Conservation (phyloP, 192 early-diverging fungal genomes). For the Coemansia sp. region DNA sequence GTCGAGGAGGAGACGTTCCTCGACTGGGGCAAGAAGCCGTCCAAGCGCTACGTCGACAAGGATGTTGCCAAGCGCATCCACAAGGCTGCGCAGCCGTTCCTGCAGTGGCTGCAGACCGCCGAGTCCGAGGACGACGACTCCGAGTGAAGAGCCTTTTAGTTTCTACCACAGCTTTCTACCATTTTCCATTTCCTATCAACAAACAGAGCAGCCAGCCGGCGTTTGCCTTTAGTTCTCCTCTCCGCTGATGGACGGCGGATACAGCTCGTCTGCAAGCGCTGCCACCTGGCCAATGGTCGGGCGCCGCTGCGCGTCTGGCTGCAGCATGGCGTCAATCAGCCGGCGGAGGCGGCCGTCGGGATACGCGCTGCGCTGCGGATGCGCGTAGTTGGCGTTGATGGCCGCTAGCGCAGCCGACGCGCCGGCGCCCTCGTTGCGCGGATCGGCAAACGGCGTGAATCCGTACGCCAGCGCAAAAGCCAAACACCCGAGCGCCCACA, state of each 20-base stretch:
- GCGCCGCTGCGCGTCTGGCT: slow-evolving; percentile 58
- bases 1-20: slow-evolving; percentile 88
- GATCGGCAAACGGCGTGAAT: slow-evolving; percentile 70
- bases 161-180: neutral
- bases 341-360: slow-evolving; percentile 53
- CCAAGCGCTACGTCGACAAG: slow-evolving; percentile 83
- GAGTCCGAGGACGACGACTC: slow-evolving; percentile 72
- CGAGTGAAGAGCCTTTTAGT: neutral
- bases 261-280: slow-evolving; percentile 29
- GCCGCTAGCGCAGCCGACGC: slow-evolving; percentile 74
- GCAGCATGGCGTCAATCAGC: slow-evolving; percentile 64
- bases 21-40: slow-evolving; percentile 86
- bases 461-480: slow-evolving; percentile 73
- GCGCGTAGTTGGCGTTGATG: slow-evolving; percentile 61
- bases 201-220: too few relatives aligned
- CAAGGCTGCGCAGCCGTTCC: slow-evolving; percentile 84
- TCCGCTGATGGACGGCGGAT: neutral
- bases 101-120: slow-evolving; percentile 88
- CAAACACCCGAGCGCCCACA: slow-evolving; percentile 78
- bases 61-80: slow-evolving; percentile 79
- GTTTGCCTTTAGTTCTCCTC: too few relatives aligned
- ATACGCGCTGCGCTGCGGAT: slow-evolving; percentile 58
- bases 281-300: slow-evolving; percentile 64
- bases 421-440: slow-evolving; percentile 60
- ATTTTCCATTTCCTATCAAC: neutral